These are phyloP conservation scores for Alternaria panax DNA, from an alignment of 2,329 filamentous ascomycete species.

Conservation along the genomic window DNA sequence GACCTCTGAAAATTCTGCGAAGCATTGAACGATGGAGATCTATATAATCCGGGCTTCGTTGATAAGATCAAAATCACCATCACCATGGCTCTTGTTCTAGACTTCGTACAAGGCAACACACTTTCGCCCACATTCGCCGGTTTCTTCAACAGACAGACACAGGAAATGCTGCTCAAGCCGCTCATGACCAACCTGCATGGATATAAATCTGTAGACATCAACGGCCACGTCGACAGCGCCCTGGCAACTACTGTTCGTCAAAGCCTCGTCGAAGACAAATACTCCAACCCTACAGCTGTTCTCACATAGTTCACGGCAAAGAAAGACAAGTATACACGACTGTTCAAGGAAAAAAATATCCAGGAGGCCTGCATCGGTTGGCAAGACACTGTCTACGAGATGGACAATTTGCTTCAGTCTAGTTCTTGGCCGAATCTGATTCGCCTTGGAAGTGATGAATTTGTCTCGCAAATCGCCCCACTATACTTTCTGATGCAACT, in stretches of 20 bases:
- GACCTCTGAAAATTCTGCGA: constrained; percentile 21
- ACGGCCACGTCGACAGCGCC: constrained; percentile 11
- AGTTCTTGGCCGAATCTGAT: constrained; percentile 19
- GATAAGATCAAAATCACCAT: constrained; percentile 10
- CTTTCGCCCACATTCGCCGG: background rate
- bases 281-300: constrained; percentile 14
- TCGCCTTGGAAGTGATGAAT: constrained; percentile 11
- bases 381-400: constrained; percentile 20
- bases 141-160: constrained; percentile 27
- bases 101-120: background rate
- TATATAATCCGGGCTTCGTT: constrained; percentile 9
- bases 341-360: constrained; percentile 7
- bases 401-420: constrained; percentile 14
- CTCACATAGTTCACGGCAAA: constrained; percentile 12
- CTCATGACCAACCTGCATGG: constrained; percentile 22
- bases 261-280: constrained; percentile 18
- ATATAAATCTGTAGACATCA: constrained; percentile 14
- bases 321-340: constrained; percentile 20
- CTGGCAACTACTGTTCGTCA: constrained; percentile 15
- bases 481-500: constrained; percentile 27
- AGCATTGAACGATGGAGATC: constrained; percentile 15
- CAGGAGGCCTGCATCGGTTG: constrained; percentile 1
- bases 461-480: constrained; percentile 20
- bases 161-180: constrained; percentile 24
- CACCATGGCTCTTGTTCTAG: constrained; percentile 11